Conservation (phyloP, 495 filamentous ascomycete genomes). For the Neurospora tetraspora region DNA sequence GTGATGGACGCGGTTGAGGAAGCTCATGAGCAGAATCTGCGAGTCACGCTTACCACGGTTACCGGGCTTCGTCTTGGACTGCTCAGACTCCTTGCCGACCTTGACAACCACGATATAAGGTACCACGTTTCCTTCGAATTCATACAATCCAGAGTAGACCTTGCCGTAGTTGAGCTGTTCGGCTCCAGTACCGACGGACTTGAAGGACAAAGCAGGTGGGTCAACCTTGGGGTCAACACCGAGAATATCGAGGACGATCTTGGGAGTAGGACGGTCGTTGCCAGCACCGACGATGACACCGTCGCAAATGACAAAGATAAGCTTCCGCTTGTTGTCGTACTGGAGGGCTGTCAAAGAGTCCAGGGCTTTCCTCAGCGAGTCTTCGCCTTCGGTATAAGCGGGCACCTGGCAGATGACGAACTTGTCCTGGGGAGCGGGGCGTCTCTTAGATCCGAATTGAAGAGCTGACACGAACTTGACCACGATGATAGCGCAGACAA, state of each 20-base stretch:
- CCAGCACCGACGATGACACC: slow-evolving; percentile 94
- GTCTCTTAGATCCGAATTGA: slow-evolving; percentile 85
- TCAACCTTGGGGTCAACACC: slow-evolving; percentile 96
- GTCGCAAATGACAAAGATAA: slow-evolving; percentile 89
- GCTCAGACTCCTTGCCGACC: slow-evolving; percentile 92
- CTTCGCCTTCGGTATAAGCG: slow-evolving; percentile 96
- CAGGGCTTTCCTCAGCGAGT: slow-evolving; percentile 80
- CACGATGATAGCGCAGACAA: slow-evolving; percentile 69
- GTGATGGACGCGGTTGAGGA: slow-evolving; percentile 96
- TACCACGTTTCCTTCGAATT: slow-evolving; percentile 94
- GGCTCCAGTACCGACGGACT: slow-evolving; percentile 77
- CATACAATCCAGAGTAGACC: slow-evolving; percentile 96
- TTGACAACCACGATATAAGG: slow-evolving; percentile 95
- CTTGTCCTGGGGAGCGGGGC: slow-evolving; percentile 86
- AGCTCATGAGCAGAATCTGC: slow-evolving; percentile 73
- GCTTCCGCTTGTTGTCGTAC: slow-evolving; percentile 95
- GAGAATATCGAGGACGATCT: slow-evolving; percentile 93
- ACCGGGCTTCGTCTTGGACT: slow-evolving; percentile 82
- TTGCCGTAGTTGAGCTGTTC: slow-evolving; percentile 97
- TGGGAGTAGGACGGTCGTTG: slow-evolving; percentile 93
- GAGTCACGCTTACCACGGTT: slow-evolving; percentile 98
- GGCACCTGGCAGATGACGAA: slow-evolving; percentile 98
- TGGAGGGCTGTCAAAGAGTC: slow-evolving; percentile 90
- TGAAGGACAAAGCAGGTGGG: slow-evolving; percentile 85
- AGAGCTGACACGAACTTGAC: slow-evolving; percentile 91